Conservation (phyloP, 352 stramenopile genomes). For the Globisporangium nodosum region DNA sequence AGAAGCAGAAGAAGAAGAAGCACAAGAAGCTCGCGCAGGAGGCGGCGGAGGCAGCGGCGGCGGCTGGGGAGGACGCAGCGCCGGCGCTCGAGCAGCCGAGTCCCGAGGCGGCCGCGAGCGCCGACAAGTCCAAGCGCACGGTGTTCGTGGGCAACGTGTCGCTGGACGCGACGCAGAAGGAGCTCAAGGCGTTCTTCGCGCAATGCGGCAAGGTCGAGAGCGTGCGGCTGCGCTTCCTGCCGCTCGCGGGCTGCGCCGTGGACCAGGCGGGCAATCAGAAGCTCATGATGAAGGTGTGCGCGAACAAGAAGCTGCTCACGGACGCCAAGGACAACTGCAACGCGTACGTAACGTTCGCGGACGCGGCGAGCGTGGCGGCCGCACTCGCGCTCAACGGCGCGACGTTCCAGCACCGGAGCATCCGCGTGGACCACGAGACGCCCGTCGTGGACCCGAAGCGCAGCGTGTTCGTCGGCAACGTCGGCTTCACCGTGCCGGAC, state of each 20-base stretch:
- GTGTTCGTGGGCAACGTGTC: conserved; percentile 93
- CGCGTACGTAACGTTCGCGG: conserved; percentile 87
- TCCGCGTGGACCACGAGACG: conserved; percentile 61
- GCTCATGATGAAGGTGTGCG: conserved; percentile 89
- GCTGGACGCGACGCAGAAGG: conserved; percentile 72
- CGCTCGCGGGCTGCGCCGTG: conserved; percentile 79
- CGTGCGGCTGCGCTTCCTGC: conserved; percentile 82
- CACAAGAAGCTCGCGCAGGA: conserved; percentile 19
- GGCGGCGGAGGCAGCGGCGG: conserved; percentile 2
- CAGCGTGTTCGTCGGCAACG: conserved; percentile 88
- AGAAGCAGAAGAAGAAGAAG: conserved; percentile 39
- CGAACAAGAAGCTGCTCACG: conserved; percentile 84
- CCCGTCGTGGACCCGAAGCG: conserved; percentile 69
- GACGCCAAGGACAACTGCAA: conserved; percentile 89
- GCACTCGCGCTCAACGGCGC: conserved; percentile 71
- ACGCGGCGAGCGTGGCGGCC: conserved; percentile 44
- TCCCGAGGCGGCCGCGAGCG: conserved; percentile 9
- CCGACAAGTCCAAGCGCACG: conserved; percentile 71
- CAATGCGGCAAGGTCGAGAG: conserved; percentile 82
- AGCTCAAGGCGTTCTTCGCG: conserved; percentile 79
- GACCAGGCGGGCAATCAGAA: conserved; percentile 88
- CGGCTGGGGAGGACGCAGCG: conserved; percentile 4
- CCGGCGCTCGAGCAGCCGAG: conserved; percentile 1
- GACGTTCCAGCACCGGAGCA: conserved; percentile 53
- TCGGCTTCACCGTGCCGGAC: conserved; percentile 85